Evolutionary conservation across 352 stramenopile genomes (phyloP).

Genomic region (Phytophthora litchii): DNA sequence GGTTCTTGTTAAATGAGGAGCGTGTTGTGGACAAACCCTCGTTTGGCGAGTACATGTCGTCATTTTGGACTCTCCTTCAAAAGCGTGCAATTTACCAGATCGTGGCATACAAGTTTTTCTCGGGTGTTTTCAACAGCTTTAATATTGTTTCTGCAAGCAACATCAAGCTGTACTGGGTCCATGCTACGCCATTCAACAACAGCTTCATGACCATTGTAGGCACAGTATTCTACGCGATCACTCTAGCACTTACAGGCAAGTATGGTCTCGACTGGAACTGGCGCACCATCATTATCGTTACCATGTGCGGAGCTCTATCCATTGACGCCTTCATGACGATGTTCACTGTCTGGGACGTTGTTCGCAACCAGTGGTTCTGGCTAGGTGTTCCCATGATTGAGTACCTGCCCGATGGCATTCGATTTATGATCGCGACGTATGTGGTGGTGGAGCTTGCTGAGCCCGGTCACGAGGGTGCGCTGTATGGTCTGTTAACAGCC

Average conservation of each 20-base stretch:
- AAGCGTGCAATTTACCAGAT: conserved; percentile 60
- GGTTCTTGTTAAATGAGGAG: conserved; percentile 43
- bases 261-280: conserved; percentile 64
- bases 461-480: conserved; percentile 47
- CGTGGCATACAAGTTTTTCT: conserved; percentile 69
- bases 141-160: conserved; percentile 56
- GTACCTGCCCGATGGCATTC: conserved; percentile 50
- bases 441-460: conserved; percentile 61
- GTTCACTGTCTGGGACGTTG: conserved; percentile 50
- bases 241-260: conserved; percentile 42
- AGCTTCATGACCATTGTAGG: conserved; percentile 55
- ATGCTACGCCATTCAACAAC: conserved; percentile 60
- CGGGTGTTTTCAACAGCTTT: conserved; percentile 61
- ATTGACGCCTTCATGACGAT: conserved; percentile 59
- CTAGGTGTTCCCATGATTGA: conserved; percentile 53
- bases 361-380: conserved; percentile 67
- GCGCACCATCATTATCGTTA: conserved; percentile 40
- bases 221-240: conserved; percentile 42
- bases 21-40: conserved; percentile 20
- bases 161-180: conserved; percentile 61
- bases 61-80: conserved; percentile 57
- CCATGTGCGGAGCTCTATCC: conserved; percentile 36
- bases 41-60: conserved; percentile 37
- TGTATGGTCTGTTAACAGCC: conserved; percentile 59
- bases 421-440: conserved; percentile 64